Base-by-base conservation (phyloP, 1,284 basidiomycete species). In the Ustilago shanxiensis region DNA sequence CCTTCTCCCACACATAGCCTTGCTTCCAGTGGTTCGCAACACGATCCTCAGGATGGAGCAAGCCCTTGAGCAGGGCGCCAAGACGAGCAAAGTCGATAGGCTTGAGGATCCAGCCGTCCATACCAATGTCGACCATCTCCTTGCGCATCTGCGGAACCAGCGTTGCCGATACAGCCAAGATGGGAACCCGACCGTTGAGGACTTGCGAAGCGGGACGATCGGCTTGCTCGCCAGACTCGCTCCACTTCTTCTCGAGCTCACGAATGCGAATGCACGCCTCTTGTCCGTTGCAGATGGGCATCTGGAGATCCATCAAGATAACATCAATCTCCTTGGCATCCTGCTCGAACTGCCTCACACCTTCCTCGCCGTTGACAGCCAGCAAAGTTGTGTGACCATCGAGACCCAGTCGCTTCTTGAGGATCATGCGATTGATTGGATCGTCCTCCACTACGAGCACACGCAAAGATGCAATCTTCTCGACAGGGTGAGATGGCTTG, bases 61-160 rank as follows among this genome's bases (percentile, higher is more conserved):
- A 44, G 1, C 80, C 81, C 41, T 77, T 74, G 64, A 83, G 68
- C 53, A 85, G 59, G 22, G 67, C 63, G 26, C 74, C 47, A 4
- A 85, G 69, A 29, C 83, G 69, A 2, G 59, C 89, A 86, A 93
- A 94, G 83, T 93, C 90, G 70, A 94, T 91, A 0, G 93, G 93
- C 86, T 94, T 94, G 67, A 94, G 87, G n/a, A 94, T 89, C 93
- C 92, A 94, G 10, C 93, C 93, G 82, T 94, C 93, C 86, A 94
- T 90, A 50, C 93, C 90, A 50, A 89, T 87, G 24, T 88, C 86
- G 6, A 87, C 86, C 68, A 94, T 88, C 67, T 91, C 89, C 0
- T 88, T 86, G 2, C 90, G 88, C 83, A 93, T 91, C 28, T 88
- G 86, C 77, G 93, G 92, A 39, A 88, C 87, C 26, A 94, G 87